Base-by-base conservation (phyloP, 331 rosid species). In the Pyrus hybrid region DNA sequence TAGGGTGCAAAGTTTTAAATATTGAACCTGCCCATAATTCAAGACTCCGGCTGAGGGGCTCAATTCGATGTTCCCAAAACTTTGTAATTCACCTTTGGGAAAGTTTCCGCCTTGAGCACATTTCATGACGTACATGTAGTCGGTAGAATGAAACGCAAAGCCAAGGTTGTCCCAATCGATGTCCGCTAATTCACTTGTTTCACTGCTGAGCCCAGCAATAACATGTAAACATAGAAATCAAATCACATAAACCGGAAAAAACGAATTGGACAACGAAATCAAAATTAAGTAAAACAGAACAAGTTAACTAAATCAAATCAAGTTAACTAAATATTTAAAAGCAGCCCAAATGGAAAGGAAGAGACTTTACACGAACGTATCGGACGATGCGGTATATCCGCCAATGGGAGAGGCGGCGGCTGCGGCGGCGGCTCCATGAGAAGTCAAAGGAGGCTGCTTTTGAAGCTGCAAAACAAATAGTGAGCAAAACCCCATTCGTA, bases 101-200 rank as follows among this genome's bases (percentile, higher is more conserved):
- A 94, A 94, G 67, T 67, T 81, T 53, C 85, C 96, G 16, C 88
- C 97, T 26, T 23, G 86, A 22, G 86, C 2, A 56, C 97, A 94
- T 80, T 92, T 94, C 91, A 88, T 86, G 79, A 79, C 29, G 64
- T 89, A 92, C 99, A 94, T 94, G 76, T 86, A 94, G 88, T 94
- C 99, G 22, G 99, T 92, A 45, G 92, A 80, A 47, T 68, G 79
- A 51, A 94, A 78, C 18, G 87, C 92, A 80, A 94, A 92, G 68
- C 99, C 99, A 35, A 94, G 97, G 82, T 74, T 84, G 81, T 94
- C 97, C 97, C 99, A 94, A 23, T 94, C 97, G 47, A 92, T 32
- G 72, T 92, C 93, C 0, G 86, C 90, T 78, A n/a, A n/a, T 95
- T 95, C 62, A 95, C 26, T 20, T 35, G 86, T 78, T 49, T 71